Evolutionary conservation across 2,329 filamentous ascomycete species (phyloP), one percentile per base, ranked within the genome.

Genomic region (Neofusicoccum kwambonambiense): DNA sequence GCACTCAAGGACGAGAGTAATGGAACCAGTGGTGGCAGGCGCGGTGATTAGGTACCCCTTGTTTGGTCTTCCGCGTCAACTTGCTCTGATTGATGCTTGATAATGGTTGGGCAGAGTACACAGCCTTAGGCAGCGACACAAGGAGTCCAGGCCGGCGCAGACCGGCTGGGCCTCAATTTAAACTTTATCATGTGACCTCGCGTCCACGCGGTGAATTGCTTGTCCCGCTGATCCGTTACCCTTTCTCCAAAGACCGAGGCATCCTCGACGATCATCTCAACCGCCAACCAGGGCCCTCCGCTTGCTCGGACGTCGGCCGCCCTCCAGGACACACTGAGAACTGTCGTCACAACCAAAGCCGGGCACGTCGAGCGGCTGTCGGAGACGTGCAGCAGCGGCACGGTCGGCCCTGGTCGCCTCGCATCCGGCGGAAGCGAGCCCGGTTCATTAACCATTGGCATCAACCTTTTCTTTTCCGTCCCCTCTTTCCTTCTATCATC

Each of bases 41-140:
- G 63, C 31, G 63, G 63, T 13, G 63, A 65, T 45, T 65, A 47
- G 49, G 44, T 11, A 35, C n/a, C n/a, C 17, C 27, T 31, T 47
- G 15, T 37, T 3, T 35, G 19, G 5, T 11, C 3, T 12, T 4
- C 9, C 37, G 37, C 35, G 19, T 44, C 37, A 42, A 0, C 11
- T 31, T 15, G 39, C 15, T 41, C 13, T 31, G 27, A 34, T 12
- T 34, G 39, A 57, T 15, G 44, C 11, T 44, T 44, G 52, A 44
- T 27, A 9, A 45, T 12, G 27, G 22, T 9, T 34, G n/a, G 27
- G 31, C 31, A 15, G 27, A 17, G 2, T 3, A n/a, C 8, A 42
- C 35, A 44, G 39, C 12, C 39, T 57, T 31, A 44, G 37, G 12
- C 19, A 57, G 12, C 13, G 39, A 34, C 2, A 7, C 7, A 13